Base-by-base conservation (phyloP, 2,329 filamentous ascomycete species). In the Cordyceps cicadae region DNA sequence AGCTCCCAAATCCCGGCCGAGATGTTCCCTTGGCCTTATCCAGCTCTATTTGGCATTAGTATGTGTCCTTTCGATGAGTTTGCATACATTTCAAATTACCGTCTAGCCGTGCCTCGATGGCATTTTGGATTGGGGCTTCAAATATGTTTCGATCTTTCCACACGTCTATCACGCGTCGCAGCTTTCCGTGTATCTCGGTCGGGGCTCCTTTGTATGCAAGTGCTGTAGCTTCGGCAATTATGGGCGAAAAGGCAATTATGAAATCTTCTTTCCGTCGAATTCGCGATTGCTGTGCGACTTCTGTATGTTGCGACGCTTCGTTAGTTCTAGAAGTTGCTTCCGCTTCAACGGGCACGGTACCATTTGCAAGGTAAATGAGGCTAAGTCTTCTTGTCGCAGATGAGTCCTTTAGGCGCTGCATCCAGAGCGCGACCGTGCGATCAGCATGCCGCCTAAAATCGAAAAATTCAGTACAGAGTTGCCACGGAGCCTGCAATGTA, bases 241-340 rank as follows among this genome's bases (percentile, higher is more conserved):
- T 83, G 5, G 94, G 92, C 51, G 93, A 88, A 74, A 96, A 97
- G 8, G 94, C 93, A 63, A 88, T 82, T 15, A 97, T 82, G 67
- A 99, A 99, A 68, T 99, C 94, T 58, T 92, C 87, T 74, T 96
- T 97, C 64, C 89, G 87, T 41, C 93, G 87, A 53, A 90, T 93
- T 74, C 95, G 96, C 26, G 92, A 96, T 71, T 97, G 94, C 72
- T 99, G 94, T 24, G 91, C 89, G 62, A 99, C 92, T 80, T 99
- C 94, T 94, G 69, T 59, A 51, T 11, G 4, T 45, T 52, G 14
- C 29, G 32, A 34, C 15, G n/a, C 57, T 32, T 59, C n/a, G 19
- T 64, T 55, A 61, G 56, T 34, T 61, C n/a, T 21, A 41, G 0
- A 12, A 7, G n/a, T 26, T 24, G 39, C 46, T 46, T 57, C 29